Base-by-base conservation (phyloP, 129 eudicot genomes). In the Deinandra increscens region DNA sequence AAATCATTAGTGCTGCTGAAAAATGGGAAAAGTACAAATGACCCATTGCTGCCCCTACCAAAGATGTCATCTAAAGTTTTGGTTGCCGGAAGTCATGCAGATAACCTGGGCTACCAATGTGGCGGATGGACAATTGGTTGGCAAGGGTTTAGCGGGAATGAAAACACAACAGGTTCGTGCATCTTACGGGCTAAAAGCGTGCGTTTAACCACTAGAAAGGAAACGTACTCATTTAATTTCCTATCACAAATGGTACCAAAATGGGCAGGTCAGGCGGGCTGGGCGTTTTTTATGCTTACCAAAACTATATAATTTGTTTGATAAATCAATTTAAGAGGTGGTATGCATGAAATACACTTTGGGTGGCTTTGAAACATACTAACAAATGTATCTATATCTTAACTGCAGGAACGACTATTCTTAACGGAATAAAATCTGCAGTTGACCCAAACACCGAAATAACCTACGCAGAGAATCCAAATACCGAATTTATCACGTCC, bases 51-150 rank as follows among this genome's bases (percentile, higher is more conserved):
- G 12, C 90, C 95, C 37, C 87, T 84, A 34, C 71, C 95, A 41
- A 86, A 77, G 74, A 80, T 71, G 68, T 79, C 36, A 51, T 70
- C 95, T 1, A 84, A 73, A 63, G 33, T 84, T 53, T 78, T 87
- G 69, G 86, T 87, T 70, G 85, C 95, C 41, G 95, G 95, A 70
- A 75, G 74, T 60, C 87, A 87, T 87, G 95, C 87, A 44, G 82
- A 87, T 75, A 87, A 87, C 72, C 66, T 87, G 43, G 95, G 95
- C 50, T 87, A 84, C 79, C 95, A 87, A 49, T 84, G 95, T 42
- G 90, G 90, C 23, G 95, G 95, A 14, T 84, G 95, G 95, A 87
- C 95, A 9, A 82, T 87, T 38, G 78, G 78, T 44, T 87, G 95
- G 95, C 95, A 87, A 79, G 95, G 95, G 23, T 82, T 87, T 66